A percentile compares a stretch with the other conserved stretches of the same genome.
Conservation (phyloP, 495 filamentous ascomycete species). For the Penicillium canariense region DNA sequence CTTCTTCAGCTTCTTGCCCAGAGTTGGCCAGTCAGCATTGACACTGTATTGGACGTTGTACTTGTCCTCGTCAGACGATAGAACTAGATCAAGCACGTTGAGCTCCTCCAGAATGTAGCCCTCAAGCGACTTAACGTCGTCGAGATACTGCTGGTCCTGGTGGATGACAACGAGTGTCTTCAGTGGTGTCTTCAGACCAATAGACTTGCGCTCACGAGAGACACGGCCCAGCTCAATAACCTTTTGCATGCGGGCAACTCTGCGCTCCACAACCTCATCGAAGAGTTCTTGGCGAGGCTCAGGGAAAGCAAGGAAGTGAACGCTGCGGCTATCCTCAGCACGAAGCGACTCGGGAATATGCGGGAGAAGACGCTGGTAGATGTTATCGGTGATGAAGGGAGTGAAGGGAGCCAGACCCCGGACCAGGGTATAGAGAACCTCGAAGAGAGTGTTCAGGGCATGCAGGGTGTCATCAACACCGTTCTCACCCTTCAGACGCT, state of each 20-base stretch:
- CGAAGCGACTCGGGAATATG: constrained; percentile 66
- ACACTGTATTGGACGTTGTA: constrained; percentile 91
- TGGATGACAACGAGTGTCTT: constrained; percentile 91
- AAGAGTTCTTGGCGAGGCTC: constrained; percentile 85
- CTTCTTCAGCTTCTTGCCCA: constrained; percentile 97
- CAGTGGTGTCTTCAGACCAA: constrained; percentile 86
- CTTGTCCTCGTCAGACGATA: constrained; percentile 82
- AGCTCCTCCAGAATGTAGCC: constrained; percentile 86
- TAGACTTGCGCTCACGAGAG: constrained; percentile 77
- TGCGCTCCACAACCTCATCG: constrained; percentile 78
- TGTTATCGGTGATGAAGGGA: constrained; percentile 92
- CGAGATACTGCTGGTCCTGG: constrained; percentile 74
- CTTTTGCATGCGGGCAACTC: constrained; percentile 87
- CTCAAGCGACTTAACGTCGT: constrained; percentile 81
- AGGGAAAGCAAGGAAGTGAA: constrained; percentile 92
- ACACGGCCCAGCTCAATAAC: constrained; percentile 88
- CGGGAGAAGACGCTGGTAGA: constrained; percentile 83
- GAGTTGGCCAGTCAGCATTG: constrained; percentile 84
- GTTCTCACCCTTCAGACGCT: constrained; percentile 90
- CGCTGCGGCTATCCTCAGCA: constrained; percentile 70
- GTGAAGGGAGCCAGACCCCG: constrained; percentile 90
- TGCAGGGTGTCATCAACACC: constrained; percentile 85
- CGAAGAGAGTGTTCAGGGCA: constrained; percentile 94
- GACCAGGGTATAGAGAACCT: constrained; percentile 86
- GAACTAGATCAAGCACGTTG: constrained; percentile 80